Conservation (phyloP, 805 yeast species). For the Yarrowia bubula region DNA sequence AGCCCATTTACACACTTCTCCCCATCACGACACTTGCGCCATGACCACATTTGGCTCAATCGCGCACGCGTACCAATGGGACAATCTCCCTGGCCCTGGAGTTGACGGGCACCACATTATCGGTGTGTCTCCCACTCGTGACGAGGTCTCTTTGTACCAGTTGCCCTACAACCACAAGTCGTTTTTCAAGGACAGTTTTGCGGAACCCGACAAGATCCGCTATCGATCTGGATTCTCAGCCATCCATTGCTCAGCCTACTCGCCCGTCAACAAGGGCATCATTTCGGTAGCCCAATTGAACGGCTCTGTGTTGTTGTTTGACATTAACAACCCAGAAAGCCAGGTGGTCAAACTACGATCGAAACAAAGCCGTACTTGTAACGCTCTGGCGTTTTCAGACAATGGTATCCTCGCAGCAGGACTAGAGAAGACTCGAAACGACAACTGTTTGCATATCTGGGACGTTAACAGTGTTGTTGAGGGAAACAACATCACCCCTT, state of each 20-base stretch:
- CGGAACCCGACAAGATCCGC: conserved; percentile 17
- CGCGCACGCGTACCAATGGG: conserved; percentile 61
- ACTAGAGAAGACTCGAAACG: conserved; percentile 72
- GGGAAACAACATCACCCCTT: conserved; percentile 33
- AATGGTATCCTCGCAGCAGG: conserved; percentile 72
- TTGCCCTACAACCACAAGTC: conserved; percentile 28
- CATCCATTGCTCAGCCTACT: conserved; percentile 66
- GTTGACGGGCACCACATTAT: conserved; percentile 57
- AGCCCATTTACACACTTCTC: not conserved
- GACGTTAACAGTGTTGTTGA: conserved; percentile 51
- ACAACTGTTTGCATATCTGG: conserved; percentile 76
- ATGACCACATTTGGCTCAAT: conserved; percentile 56
- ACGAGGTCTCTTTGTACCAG: conserved; percentile 62
- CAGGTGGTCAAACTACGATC: conserved; percentile 50
- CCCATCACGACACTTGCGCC: not conserved
- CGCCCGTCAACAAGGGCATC: conserved; percentile 44
- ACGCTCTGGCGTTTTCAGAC: conserved; percentile 65
- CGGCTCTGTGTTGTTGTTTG: conserved; percentile 64
- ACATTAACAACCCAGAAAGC: conserved; percentile 45
- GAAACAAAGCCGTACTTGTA: conserved; percentile 70
- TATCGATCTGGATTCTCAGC: conserved; percentile 56
- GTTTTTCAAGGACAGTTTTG: not conserved
- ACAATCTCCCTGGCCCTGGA: conserved; percentile 33
- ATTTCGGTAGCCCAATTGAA: conserved; percentile 72
- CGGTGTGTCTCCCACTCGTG: conserved; percentile 75